Evolutionary conservation across 176 grass and related monocot genomes (phyloP).

Genomic region (Zoysia japonica): DNA sequence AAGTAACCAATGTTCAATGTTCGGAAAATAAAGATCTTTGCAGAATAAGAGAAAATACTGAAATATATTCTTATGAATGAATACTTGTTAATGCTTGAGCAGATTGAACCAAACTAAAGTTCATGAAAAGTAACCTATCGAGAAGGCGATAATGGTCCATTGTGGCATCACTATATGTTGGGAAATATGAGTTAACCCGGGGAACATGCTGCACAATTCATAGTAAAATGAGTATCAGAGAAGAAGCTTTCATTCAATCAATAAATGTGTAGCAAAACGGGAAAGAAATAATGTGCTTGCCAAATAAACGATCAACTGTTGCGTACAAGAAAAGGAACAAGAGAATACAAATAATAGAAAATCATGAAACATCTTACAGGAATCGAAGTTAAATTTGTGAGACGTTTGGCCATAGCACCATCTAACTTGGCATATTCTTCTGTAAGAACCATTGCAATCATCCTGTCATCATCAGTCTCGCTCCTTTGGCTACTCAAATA

Average conservation of each 20-base stretch:
- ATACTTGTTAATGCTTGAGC: slow-evolving; percentile 2
- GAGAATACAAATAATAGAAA: slow-evolving; percentile 21
- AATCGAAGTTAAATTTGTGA: slow-evolving; percentile 77
- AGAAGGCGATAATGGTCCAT: slow-evolving; percentile 88
- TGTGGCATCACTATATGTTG: slow-evolving; percentile 77
- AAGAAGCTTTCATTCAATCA: slow-evolving; percentile 26
- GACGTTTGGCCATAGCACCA: slow-evolving; percentile 87
- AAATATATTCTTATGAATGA: slow-evolving; percentile 1
- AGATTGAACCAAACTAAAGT: slow-evolving; percentile 18
- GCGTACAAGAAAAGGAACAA: slow-evolving; percentile 14
- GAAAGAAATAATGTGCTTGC: not conserved
- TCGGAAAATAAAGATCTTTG: slow-evolving; percentile 4
- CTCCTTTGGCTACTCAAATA: slow-evolving; percentile 58
- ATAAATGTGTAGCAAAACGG: not conserved
- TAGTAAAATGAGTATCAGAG: slow-evolving; percentile 29
- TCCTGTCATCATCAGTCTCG: slow-evolving; percentile 76
- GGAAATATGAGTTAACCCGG: slow-evolving; percentile 84
- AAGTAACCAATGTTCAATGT: not conserved
- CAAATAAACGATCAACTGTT: slow-evolving; percentile 8
- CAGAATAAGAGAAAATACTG: not conserved
- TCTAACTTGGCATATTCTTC: slow-evolving; percentile 95
- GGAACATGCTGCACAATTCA: slow-evolving; percentile 74
- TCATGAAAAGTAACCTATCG: slow-evolving; percentile 64
- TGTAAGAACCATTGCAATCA: slow-evolving; percentile 95
- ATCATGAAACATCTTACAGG: slow-evolving; percentile 62